Evolutionary conservation across 768 basidiomycete species (phyloP).

Genomic region (Suillus bovinus): DNA sequence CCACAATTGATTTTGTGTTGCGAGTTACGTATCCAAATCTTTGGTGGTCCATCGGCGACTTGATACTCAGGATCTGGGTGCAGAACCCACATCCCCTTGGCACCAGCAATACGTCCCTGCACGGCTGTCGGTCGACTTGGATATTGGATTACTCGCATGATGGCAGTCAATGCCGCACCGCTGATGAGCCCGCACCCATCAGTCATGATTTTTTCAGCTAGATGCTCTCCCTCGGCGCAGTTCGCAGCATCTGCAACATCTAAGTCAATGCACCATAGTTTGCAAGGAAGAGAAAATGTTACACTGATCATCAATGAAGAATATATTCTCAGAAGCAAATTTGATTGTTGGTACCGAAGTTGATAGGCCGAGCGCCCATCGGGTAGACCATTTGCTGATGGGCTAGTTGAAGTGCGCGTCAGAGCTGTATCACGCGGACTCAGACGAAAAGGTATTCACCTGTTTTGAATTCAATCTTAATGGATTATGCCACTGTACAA

Average conservation of each 20-base stretch:
- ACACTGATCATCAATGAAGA: constrained; percentile 55
- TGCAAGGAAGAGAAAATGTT: constrained; percentile 13
- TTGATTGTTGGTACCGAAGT: constrained; percentile 61
- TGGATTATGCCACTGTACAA: constrained; percentile 70
- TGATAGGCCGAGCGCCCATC: constrained; percentile 66
- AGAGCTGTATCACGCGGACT: not conserved
- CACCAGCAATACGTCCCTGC: constrained; percentile 59
- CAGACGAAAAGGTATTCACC: constrained; percentile 38
- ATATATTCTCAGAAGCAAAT: constrained; percentile 52
- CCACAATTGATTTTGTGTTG: constrained; percentile 58
- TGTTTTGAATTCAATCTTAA: constrained; percentile 51
- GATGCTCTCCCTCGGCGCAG: constrained; percentile 33
- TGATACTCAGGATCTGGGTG: constrained; percentile 45
- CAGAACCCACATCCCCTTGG: constrained; percentile 61
- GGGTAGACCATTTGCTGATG: constrained; percentile 63
- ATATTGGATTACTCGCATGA: constrained; percentile 38
- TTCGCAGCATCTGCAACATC: constrained; percentile 15
- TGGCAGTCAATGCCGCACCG: constrained; percentile 45
- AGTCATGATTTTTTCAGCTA: constrained; percentile 58
- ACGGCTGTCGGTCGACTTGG: constrained; percentile 49
- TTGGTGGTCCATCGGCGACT: constrained; percentile 36
- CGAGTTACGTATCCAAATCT: constrained; percentile 63
- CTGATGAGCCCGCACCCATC: constrained; percentile 75
- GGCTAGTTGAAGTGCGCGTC: constrained; percentile 40
- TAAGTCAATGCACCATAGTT: not conserved